Percentiles rank a stretch among this genome's conserved stretches.
These are phyloP conservation scores for Alternaria postmessia DNA, from an alignment of 2,329 filamentous ascomycete species.

Conservation along the genomic window DNA sequence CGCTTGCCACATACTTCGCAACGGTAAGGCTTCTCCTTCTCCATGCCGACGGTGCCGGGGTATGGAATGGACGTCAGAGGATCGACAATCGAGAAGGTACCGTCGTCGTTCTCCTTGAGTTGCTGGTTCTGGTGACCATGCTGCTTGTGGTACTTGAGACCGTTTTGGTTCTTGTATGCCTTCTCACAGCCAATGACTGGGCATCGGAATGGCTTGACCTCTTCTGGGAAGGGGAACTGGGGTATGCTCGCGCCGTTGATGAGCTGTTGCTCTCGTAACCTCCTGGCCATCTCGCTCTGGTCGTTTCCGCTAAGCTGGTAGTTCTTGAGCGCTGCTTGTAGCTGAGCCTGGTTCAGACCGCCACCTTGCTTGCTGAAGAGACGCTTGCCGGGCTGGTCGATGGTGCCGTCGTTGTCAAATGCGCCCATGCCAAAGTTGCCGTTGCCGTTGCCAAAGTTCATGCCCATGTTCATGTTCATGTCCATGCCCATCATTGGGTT, in stretches of 20 bases:
- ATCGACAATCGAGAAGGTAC: constrained; percentile 97
- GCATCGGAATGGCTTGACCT: constrained; percentile 97
- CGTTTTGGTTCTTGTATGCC: constrained; percentile 99
- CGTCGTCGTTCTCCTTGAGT: constrained; percentile 94
- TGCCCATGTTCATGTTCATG: constrained; percentile 44
- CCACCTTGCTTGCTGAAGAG: constrained; percentile 84
- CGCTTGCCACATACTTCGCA: constrained; percentile 97
- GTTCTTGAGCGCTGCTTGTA: constrained; percentile 77
- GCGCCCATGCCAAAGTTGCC: constrained; percentile 53
- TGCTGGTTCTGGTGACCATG: constrained; percentile 98
- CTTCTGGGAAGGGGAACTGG: constrained; percentile 67
- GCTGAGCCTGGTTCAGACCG: constrained; percentile 71
- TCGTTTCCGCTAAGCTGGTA: constrained; percentile 69
- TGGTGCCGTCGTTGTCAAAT: constrained; percentile 59
- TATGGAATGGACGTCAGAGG: constrained; percentile 94
- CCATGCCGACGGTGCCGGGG: constrained; percentile 97
- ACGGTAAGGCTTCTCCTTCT: constrained; percentile 98
- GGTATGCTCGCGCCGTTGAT: constrained; percentile 59
- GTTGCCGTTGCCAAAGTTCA: constrained; percentile 42
- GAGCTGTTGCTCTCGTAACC: constrained; percentile 70
- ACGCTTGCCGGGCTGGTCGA: constrained; percentile 94
- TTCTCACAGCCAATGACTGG: constrained; percentile 99
- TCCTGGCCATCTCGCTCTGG: constrained; percentile 76
- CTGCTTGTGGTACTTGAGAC: constrained; percentile 86
- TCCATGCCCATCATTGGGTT: constrained; percentile 47